Percentiles rank a stretch among this genome's conserved stretches.
phyloP scores from a whole-genome alignment of 352 stramenopile genomes.

The Phytophthora ohioensis region DNA sequence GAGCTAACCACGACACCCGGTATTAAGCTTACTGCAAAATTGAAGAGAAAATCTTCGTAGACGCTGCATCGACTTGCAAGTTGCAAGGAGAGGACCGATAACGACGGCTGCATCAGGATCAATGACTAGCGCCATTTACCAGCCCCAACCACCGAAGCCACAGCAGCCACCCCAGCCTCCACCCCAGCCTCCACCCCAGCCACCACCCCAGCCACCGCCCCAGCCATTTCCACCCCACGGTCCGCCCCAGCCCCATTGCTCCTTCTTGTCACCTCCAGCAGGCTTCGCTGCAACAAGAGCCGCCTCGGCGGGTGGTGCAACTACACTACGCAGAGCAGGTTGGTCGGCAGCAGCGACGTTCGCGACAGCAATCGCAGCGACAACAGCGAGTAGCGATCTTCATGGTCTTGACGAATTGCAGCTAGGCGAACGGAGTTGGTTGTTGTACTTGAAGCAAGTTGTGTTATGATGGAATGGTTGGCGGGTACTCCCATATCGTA shows the following conservation, averaged over 20 bases:
- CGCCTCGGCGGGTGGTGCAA: neutral
- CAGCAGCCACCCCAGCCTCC: neutral
- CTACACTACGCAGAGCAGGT: neutral
- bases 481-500: no score
- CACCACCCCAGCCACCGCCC: neutral
- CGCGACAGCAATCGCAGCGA: neutral
- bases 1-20: no score
- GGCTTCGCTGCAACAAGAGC: neutral
- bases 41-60: no score
- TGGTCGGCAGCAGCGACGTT: neutral
- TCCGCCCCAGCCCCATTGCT: neutral
- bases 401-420: neutral
- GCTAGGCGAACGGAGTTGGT: neutral
- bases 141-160: conserved; percentile 1
- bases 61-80: no score
- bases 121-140: no score
- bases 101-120: no score
- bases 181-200: neutral
- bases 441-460: neutral
- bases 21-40: no score
- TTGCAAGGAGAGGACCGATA: no score
- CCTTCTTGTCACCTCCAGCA: neutral
- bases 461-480: neutral
- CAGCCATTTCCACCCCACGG: neutral
- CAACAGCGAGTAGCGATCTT: neutral